Evolutionary conservation across 1,284 basidiomycete species (phyloP).

Genomic region (Grifola frondosa): DNA sequence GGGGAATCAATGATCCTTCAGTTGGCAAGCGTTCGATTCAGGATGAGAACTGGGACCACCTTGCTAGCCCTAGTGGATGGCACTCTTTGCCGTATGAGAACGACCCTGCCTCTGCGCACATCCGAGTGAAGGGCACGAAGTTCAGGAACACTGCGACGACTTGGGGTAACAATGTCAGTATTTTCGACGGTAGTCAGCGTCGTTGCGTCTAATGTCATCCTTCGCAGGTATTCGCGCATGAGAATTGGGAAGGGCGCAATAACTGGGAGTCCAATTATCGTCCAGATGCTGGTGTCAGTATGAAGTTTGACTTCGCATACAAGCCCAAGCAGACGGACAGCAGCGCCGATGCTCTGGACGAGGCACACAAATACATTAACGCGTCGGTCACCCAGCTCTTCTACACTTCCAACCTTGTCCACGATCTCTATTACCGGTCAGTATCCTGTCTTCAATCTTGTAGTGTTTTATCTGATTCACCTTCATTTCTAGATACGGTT

Average conservation of each 20-base stretch:
- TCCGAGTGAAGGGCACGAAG: slow-evolving; percentile 30
- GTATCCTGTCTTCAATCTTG: too few relatives aligned
- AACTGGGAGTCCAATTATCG: slow-evolving; percentile 78
- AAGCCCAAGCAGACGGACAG: slow-evolving; percentile 50
- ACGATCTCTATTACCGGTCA: slow-evolving; percentile 77
- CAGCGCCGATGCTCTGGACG: slow-evolving; percentile 52
- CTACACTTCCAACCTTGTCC: slow-evolving; percentile 87
- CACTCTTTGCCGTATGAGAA: slow-evolving; percentile 65
- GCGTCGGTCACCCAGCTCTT: slow-evolving; percentile 87
- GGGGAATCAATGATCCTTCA: slow-evolving; percentile 74
- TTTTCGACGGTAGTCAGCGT: background rate
- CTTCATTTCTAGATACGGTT: too few relatives aligned
- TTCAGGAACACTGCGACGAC: slow-evolving; percentile 77
- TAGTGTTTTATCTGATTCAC: too few relatives aligned
- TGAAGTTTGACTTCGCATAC: slow-evolving; percentile 73
- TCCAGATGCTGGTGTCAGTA: slow-evolving; percentile 58
- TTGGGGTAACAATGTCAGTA: slow-evolving; percentile 83
- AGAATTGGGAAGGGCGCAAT: slow-evolving; percentile 86
- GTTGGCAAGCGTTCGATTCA: slow-evolving; percentile 56
- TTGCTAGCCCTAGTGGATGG: slow-evolving; percentile 89
- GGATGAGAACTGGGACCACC: slow-evolving; percentile 64
- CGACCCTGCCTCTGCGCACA: slow-evolving; percentile 46
- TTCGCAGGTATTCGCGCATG: slow-evolving; percentile 82
- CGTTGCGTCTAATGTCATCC: slow-evolving; percentile 19
- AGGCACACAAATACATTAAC: slow-evolving; percentile 83